Percentiles rank a stretch among this genome's conserved stretches.
Evolutionary conservation across 345 rosid species (phyloP).

Genomic region (Conringia planisiliqua): DNA sequence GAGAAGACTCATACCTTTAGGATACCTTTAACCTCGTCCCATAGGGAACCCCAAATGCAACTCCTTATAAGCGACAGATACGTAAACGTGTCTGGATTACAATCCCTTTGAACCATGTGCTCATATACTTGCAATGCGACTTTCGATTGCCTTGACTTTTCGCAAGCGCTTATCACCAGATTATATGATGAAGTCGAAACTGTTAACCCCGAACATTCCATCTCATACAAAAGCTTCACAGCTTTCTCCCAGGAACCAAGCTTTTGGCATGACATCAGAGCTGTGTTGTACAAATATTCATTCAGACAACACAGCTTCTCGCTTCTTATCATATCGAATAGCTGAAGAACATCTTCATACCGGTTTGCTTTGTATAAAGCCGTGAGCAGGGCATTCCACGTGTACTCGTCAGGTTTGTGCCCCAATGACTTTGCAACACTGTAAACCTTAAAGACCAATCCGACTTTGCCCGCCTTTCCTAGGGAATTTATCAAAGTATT

Average conservation of each 20-base stretch:
- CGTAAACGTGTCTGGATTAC: slow-evolving; percentile 63
- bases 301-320: slow-evolving; percentile 39
- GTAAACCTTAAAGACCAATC: slow-evolving; percentile 58
- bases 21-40: slow-evolving; percentile 63
- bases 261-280: slow-evolving; percentile 70
- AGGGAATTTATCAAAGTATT: slow-evolving; percentile 66
- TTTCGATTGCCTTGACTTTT: slow-evolving; percentile 62
- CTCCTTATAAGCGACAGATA: slow-evolving; percentile 59
- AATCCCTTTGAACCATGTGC: slow-evolving; percentile 56
- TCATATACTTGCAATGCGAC: slow-evolving; percentile 68
- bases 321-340: slow-evolving; percentile 54
- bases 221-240: slow-evolving; percentile 68
- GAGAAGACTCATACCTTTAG: slow-evolving; percentile 49
- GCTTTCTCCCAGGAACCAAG: slow-evolving; percentile 76
- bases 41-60: slow-evolving; percentile 81
- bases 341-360: slow-evolving; percentile 53
- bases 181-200: slow-evolving; percentile 59
- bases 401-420: slow-evolving; percentile 63
- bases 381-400: slow-evolving; percentile 69
- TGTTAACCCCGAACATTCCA: slow-evolving; percentile 53
- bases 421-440: slow-evolving; percentile 46
- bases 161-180: slow-evolving; percentile 66
- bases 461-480: slow-evolving; percentile 61
- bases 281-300: slow-evolving; percentile 55
- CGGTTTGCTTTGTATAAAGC: slow-evolving; percentile 59